Conservation (phyloP, 2,329 filamentous ascomycete genomes). For the Thielaviopsis punctulata region DNA sequence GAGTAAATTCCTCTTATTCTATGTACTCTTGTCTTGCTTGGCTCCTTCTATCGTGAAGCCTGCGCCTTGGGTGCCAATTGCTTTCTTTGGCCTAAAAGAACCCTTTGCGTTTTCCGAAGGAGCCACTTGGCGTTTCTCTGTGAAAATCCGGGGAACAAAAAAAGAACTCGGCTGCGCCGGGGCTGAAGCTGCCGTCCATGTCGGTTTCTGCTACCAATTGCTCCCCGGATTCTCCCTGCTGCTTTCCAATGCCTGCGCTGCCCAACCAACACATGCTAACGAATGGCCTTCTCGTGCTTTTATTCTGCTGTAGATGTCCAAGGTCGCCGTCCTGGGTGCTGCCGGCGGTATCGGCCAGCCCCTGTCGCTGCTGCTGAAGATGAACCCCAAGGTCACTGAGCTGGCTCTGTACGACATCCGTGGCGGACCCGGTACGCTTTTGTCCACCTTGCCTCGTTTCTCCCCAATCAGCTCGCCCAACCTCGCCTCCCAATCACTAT, state of each 20-base stretch:
- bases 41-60: background rate
- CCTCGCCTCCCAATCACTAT: background rate
- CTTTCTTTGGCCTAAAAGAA: slow-evolving; percentile 3
- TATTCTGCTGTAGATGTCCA: slow-evolving; percentile 53
- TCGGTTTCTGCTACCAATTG: background rate
- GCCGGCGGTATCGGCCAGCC: slow-evolving; percentile 97
- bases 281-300: background rate
- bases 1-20: slow-evolving; percentile 15
- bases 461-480: background rate
- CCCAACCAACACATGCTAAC: background rate
- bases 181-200: background rate
- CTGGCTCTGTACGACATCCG: slow-evolving; percentile 97
- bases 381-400: slow-evolving; percentile 85
- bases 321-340: slow-evolving; percentile 93
- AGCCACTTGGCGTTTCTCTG: background rate
- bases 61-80: slow-evolving; percentile 3
- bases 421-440: slow-evolving; percentile 64
- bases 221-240: background rate
- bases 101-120: slow-evolving; percentile 4
- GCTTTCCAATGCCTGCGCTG: background rate
- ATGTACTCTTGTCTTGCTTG: background rate
- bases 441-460: background rate
- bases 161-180: background rate
- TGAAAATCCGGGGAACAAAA: background rate
- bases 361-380: slow-evolving; percentile 93